Evolutionary conservation across 2,329 filamentous ascomycete genomes (phyloP), one percentile per base, ranked within the genome.

Genomic region (Aspergillus caelatus): DNA sequence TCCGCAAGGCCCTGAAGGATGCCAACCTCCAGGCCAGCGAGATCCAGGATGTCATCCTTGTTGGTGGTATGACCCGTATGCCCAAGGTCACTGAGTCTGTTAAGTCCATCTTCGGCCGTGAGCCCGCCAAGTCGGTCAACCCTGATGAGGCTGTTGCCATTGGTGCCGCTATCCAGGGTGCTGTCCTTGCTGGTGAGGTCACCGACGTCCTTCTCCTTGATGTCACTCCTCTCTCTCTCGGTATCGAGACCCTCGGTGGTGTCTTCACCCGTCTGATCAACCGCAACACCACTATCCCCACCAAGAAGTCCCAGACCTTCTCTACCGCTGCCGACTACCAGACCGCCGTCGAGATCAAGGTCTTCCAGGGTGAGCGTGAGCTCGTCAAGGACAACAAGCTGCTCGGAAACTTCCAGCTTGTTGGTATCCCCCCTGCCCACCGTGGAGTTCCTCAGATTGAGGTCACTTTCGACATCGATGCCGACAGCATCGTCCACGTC

Each of bases 31-130:
- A 92, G 80, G 88, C 94, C 73, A 96, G 93, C 85, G 94, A 97
- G 67, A 96, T 98, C 78, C 92, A 97, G 83, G 94, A 98, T 79
- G 92, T 98, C 72, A 97, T 98, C 80, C 90, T 98, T 50, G 94
- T 98, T 61, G 94, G 94, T 89, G 94, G 94, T 83, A 97, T 97
- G 94, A 97, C 94, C 74, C 94, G 94, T 85, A 98, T 98, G 94
- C 94, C 94, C 80, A 97, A 97, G 91, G 94, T 98, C 71, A 86
- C 88, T 68, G 93, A 97, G 85, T 95, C 93, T 52, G 94, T 97
- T 80, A 97, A 97, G 91, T 89, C 85, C 85, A 94, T 97, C 80
- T 98, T 98, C 81, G 94, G 94, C 71, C 94, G 94, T 78, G 94
- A 97, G 62, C 93, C 94, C 69, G 92, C 94, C 82, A 98, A 97